Evolutionary conservation across 202 grass and related monocot species (phyloP), one percentile per base, ranked within the genome.

Genomic region (Saccharum hybrid): DNA sequence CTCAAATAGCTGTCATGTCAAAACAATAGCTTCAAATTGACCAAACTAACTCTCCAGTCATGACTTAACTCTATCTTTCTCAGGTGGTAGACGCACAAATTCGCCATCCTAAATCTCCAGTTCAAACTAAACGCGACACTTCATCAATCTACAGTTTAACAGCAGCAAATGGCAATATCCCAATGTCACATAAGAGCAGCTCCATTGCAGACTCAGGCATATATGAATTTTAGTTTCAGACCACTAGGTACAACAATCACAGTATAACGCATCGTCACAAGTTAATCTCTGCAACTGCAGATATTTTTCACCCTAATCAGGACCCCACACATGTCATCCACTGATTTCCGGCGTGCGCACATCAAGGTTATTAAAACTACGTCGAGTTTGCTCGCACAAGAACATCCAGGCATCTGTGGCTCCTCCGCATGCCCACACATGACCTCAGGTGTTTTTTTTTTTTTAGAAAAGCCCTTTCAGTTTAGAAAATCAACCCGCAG

Each of bases 271-370:
- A n/a, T 45, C 38, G 12, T 77, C 57, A 63, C 75, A 18, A 45
- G 60, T 31, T 31, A 31, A 63, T 30, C 40, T 19, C 38, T 63
- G 59, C 37, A 63, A 19, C 22, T 31, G 39, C 59, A 63, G 39
- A 77, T 23, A 34, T n/a, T 63, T 40, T 76, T 18, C 12, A 41
- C 56, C 70, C 26, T 19, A 72, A 72, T 72, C 45, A 72, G 40
- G 18, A 59, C 7, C 10, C 70, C 41, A 14, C 13, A 30, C 13
- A 30, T 48, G 28, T 1, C 13, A 75, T 39, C 56, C 73, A 59
- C 49, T 6, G 19, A 37, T 22, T 59, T 59, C 33, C 10, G 6
- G 34, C 10, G n/a, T 13, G 13, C 36, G n/a, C 33, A 23, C 2
- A 69, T 19, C 16, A 54, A 1, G 49, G 15, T 18, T 54, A 54